Base-by-base conservation (phyloP, 331 rosid genomes). In the Stylosanthes scabra region DNA sequence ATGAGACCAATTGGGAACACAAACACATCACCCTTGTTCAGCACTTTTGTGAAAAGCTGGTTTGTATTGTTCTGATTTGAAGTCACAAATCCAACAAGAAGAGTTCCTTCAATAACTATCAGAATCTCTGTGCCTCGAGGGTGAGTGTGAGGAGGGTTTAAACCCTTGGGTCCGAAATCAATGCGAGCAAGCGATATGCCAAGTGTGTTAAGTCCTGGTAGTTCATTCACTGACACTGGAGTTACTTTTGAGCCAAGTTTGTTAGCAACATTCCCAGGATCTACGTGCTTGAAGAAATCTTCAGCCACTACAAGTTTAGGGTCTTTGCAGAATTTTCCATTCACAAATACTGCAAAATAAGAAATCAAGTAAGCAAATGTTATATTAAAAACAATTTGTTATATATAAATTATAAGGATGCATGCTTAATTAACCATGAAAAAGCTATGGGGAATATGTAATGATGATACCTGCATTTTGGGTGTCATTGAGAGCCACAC, bases 111-210 rank as follows among this genome's bases (percentile, higher is more conserved):
- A 1, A 66, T 0, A 1, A 80, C 80, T 0, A 42, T 74, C 0
- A 83, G 62, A 20, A 83, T 79, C 12, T 83, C 87, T 1, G 87
- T 27, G 39, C 40, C 84, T 1, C 74, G 41, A 2, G 80, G 80
- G 52, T 75, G 80, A 11, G 74, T 75, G 44, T 75, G 80, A 1
- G 62, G 74, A 28, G 74, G 74, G 44, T 58, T 46, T 12, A 75
- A 15, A 47, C 80, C 81, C 7, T 51, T 68, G 0, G 81, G 76
- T 9, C 50, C 81, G 28, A 50, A 77, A 69, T 77, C 81, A 6
- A 69, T 7, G 7, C 82, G 84, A 68, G 82, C 82, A 3, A 80
- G 34, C 5, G 82, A 83, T 41, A 80, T 72, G 5, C 87, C 82
- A 0, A 83, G 78, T 50, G 84, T 80, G 72, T 78, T 85, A 2